phyloP scores from a whole-genome alignment of 305 asterid genomes.

The Plantago lanceolata region DNA sequence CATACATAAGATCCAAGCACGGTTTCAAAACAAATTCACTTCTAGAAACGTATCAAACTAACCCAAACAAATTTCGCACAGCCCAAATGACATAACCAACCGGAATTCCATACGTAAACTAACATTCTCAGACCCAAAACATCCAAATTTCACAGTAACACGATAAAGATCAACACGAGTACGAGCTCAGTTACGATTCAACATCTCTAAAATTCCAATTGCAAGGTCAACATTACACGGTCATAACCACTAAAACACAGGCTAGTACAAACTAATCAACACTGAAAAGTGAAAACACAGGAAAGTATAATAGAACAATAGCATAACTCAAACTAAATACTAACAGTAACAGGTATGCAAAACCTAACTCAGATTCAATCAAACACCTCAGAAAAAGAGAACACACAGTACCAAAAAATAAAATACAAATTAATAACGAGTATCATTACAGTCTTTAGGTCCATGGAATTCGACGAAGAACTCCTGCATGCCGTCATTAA shows the following conservation, averaged over 20 bases:
- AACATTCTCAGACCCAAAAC: not conserved
- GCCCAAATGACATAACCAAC: constrained; percentile 7
- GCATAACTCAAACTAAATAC: too few species aligned
- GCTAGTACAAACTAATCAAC: constrained; percentile 1
- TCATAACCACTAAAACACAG: constrained; percentile 23
- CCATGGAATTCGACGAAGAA: constrained; percentile 83
- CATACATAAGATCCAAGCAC: not conserved
- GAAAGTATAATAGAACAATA: too few species aligned
- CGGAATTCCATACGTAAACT: not conserved
- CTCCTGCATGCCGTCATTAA: constrained; percentile 85
- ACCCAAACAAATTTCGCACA: not conserved
- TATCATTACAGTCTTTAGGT: constrained; percentile 77
- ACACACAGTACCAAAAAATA: not conserved
- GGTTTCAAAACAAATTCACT: not conserved
- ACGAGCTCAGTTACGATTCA: constrained; percentile 18
- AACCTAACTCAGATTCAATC: constrained; percentile 23
- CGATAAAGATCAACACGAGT: not conserved
- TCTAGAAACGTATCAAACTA: not conserved
- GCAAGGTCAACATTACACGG: constrained; percentile 22
- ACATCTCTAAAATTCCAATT: constrained; percentile 11
- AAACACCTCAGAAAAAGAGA: constrained; percentile 22
- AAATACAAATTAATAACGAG: not conserved
- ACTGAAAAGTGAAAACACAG: too few species aligned
- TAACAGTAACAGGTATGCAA: too few species aligned
- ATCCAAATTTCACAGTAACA: not conserved